These are phyloP conservation scores for Salix koriyanagi DNA, from an alignment of 345 rosid genomes.

Conservation along the genomic window DNA sequence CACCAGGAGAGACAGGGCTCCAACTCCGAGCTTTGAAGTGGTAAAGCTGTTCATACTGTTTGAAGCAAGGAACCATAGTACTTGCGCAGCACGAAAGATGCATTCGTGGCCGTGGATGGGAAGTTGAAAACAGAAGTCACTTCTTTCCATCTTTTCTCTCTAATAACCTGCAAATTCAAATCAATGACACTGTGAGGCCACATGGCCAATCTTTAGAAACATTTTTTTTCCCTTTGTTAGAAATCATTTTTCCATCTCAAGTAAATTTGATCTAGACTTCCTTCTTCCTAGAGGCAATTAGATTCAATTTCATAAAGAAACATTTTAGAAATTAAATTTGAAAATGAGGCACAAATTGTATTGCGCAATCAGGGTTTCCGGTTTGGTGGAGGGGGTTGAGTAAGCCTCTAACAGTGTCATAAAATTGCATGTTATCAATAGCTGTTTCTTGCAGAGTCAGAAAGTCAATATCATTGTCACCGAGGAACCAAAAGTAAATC, in stretches of 20 bases:
- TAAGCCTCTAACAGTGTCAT: not conserved
- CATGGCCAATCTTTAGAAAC: not conserved
- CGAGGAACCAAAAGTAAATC: not conserved
- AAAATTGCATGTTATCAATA: conserved; percentile 10
- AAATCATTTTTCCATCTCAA: not conserved
- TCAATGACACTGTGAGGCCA: not conserved
- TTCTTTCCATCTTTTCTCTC: conserved; percentile 93
- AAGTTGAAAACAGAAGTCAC: conserved; percentile 92
- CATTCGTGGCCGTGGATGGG: conserved; percentile 96
- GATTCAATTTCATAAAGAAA: not conserved
- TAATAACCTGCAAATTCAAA: conserved; percentile 47
- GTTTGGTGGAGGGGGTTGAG: not conserved
- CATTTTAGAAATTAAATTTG: not conserved
- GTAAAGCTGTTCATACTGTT: conserved; percentile 77
- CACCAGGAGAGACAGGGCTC: conserved; percentile 50
- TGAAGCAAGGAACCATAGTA: conserved; percentile 76
- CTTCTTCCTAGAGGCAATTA: not conserved
- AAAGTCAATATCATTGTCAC: not conserved
- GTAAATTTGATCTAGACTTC: not conserved
- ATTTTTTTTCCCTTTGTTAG: not conserved
- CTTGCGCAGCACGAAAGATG: conserved; percentile 90
- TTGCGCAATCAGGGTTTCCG: not conserved
- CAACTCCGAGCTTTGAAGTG: conserved; percentile 54
- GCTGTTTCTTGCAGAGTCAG: not conserved
- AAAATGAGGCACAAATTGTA: not conserved